Base-by-base conservation (phyloP, 768 basidiomycete species). In the Suillus subaureus region DNA sequence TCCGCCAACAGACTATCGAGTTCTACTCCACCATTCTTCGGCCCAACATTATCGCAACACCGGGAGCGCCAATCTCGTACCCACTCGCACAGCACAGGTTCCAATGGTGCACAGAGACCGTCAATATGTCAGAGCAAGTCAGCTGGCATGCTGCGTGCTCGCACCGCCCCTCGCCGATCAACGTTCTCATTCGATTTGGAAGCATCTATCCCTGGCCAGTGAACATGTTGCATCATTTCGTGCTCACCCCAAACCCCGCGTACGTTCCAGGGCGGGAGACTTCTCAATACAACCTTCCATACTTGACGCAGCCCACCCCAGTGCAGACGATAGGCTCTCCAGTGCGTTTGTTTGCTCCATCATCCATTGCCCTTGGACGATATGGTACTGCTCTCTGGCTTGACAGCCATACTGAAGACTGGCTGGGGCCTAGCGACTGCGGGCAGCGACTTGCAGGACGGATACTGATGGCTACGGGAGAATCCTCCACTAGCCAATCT, bases 371-470 rank as follows among this genome's bases (percentile, higher is more conserved):
- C 0, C 69, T 91, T 23, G 89, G 89, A 1, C 76, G 74, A 5
- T 82, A 85, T 69, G 90, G 89, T 4, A 89, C 87, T 6, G 85
- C 84, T 6, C 68, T 92, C 18, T 92, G 89, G 86, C 76, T 89
- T 40, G 90, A 92, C 68, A 86, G 79, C 57, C 85, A 89, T 58
- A 84, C 85, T 0, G 85, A 87, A 65, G 82, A 81, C 42, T 81
- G 82, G 71, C 77, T 79, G 65, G 76, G 76, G 2, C 79, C 79
- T 35, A 78, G 77, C 43, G 81, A 85, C 60, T 78, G 73, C 9
- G 88, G 89, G 0, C 90, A 92, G 72, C 81, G 89, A 56, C 71
- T 91, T 26, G 89, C 87, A 0, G 86, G 85, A n/a, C 61, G 52
- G 47, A 56, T 79, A 8, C 4, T 73, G 13, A 16, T 2, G 26